A percentile compares a stretch with the other conserved stretches of the same genome.
Conservation (phyloP, 2,329 filamentous ascomycete genomes). For the Rasamsonia emersonii region DNA sequence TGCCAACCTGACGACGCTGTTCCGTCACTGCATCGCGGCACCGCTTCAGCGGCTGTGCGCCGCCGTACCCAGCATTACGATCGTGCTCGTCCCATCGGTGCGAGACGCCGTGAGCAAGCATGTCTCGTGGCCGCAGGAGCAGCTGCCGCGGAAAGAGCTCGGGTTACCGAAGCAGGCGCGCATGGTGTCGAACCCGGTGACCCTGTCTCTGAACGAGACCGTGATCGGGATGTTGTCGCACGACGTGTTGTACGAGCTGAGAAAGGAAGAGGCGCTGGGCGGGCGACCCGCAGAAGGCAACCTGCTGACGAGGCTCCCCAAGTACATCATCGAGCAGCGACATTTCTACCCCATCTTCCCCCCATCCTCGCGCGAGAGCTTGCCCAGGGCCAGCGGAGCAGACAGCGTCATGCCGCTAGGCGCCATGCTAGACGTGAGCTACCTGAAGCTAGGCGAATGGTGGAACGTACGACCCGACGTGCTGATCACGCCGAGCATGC, state of each 20-base stretch:
- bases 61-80: slow-evolving; percentile 67
- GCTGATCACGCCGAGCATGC: slow-evolving; percentile 68
- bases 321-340: slow-evolving; percentile 77
- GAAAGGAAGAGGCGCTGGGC: slow-evolving; percentile 60
- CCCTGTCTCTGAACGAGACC: slow-evolving; percentile 77
- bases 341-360: slow-evolving; percentile 90
- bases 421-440: slow-evolving; percentile 71
- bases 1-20: slow-evolving; percentile 71
- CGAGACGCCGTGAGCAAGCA: slow-evolving; percentile 75
- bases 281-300: slow-evolving; percentile 50
- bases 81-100: slow-evolving; percentile 74
- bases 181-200: slow-evolving; percentile 85
- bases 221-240: slow-evolving; percentile 74
- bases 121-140: slow-evolving; percentile 77
- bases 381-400: slow-evolving; percentile 55
- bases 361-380: slow-evolving; percentile 57
- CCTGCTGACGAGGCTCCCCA: slow-evolving; percentile 61
- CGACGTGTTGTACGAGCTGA: slow-evolving; percentile 74
- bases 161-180: slow-evolving; percentile 68
- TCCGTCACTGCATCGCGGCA: slow-evolving; percentile 68
- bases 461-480: slow-evolving; percentile 78
- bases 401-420: slow-evolving; percentile 57
- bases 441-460: slow-evolving; percentile 85
- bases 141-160: slow-evolving; percentile 61
- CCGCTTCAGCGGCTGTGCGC: slow-evolving; percentile 62